phyloP scores from a whole-genome alignment of 768 basidiomycete genomes.

The Leucogyrophana mollusca region DNA sequence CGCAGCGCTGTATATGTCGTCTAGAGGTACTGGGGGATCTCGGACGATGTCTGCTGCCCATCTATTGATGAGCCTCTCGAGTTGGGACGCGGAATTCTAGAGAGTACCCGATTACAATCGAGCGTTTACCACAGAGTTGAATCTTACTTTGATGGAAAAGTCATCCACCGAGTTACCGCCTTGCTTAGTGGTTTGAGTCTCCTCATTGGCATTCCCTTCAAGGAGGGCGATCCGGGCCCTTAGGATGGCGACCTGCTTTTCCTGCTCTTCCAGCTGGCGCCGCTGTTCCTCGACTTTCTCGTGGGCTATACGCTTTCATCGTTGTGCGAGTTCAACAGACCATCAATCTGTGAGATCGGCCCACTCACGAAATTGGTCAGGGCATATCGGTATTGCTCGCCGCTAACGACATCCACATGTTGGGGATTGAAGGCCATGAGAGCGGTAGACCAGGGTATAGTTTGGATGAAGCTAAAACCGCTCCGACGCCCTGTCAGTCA shows the following conservation, averaged over 20 bases:
- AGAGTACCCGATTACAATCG: constrained; percentile 1
- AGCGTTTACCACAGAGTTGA: constrained; percentile 6
- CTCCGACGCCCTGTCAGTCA: no score
- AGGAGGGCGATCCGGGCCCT: constrained; percentile 68
- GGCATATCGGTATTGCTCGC: constrained; percentile 80
- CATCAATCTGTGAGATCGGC: background rate
- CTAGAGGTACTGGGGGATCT: constrained; percentile 50
- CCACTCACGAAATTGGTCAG: constrained; percentile 73
- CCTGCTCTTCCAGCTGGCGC: constrained; percentile 77
- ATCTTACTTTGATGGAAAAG: constrained; percentile 83
- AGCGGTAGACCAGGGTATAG: no score
- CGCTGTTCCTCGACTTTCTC: constrained; percentile 86
- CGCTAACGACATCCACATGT: constrained; percentile 34
- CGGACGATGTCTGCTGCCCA: constrained; percentile 81
- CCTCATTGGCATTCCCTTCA: constrained; percentile 57
- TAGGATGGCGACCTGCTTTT: constrained; percentile 74
- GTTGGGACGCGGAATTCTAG: constrained; percentile 77
- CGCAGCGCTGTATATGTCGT: constrained; percentile 55
- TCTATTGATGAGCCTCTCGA: constrained; percentile 82
- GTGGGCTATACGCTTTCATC: constrained; percentile 73
- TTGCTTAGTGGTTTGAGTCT: constrained; percentile 26
- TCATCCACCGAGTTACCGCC: constrained; percentile 76
- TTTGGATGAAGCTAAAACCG: no score
- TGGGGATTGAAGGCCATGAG: constrained; percentile 19
- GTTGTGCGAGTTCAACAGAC: background rate